Percentiles rank a stretch among this genome's conserved stretches.
Evolutionary conservation across 345 rosid genomes (phyloP).

Genomic region (Noccaea bulbosa): DNA sequence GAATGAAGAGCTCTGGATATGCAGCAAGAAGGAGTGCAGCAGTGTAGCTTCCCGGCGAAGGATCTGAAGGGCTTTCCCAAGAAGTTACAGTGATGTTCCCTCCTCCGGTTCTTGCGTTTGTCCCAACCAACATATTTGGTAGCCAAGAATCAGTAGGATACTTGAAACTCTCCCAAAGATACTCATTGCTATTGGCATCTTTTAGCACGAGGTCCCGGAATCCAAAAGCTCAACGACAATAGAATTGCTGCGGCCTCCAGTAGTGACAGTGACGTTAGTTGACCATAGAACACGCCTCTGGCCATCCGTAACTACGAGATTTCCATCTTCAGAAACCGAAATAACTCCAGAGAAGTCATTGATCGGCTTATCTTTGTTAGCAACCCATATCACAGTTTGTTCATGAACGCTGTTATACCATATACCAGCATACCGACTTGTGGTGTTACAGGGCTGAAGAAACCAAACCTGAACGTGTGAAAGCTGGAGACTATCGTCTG

Average conservation of each 20-base stretch:
- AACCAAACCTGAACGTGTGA: conserved; percentile 33
- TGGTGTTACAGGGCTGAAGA: conserved; percentile 36
- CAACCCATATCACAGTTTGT: conserved; percentile 52
- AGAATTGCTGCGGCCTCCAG: too few species aligned
- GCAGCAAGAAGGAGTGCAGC: too few species aligned
- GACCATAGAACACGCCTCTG: conserved; percentile 54
- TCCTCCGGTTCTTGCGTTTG: too few species aligned
- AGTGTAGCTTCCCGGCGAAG: too few species aligned
- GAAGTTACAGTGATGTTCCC: too few species aligned
- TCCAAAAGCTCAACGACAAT: too few species aligned
- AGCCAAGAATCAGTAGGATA: too few species aligned
- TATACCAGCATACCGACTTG: conserved; percentile 52
- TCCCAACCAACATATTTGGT: too few species aligned
- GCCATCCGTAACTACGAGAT: conserved; percentile 50
- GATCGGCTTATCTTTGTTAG: conserved; percentile 53
- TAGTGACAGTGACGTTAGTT: conserved; percentile 18
- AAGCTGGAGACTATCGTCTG: conserved; percentile 43
- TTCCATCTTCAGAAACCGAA: conserved; percentile 50
- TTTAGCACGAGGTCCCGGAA: too few species aligned
- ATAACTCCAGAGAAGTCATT: conserved; percentile 49
- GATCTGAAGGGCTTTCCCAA: too few species aligned
- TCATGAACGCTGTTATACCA: conserved; percentile 45
- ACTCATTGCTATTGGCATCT: too few species aligned
- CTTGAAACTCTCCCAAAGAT: too few species aligned
- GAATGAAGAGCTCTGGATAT: background rate